phyloP scores from a whole-genome alignment of 257 asterid genomes.

The Scutellaria minor region DNA sequence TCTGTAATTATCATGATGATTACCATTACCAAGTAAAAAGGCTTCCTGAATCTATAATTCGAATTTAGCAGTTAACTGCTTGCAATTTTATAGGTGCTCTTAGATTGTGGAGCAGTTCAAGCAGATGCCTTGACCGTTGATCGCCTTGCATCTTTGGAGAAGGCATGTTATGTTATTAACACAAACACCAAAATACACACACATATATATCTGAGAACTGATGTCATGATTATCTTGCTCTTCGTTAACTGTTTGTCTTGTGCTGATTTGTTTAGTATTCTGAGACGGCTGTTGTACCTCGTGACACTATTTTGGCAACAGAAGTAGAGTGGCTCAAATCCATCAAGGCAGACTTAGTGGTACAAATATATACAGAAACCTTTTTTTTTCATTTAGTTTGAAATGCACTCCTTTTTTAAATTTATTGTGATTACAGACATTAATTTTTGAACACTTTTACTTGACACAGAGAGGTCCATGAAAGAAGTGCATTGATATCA shows the following conservation, averaged over 20 bases:
- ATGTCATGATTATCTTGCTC: conserved; percentile 13
- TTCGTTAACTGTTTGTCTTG: conserved; percentile 17
- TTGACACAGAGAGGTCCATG: conserved; percentile 16
- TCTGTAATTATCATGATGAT: conserved; percentile 1
- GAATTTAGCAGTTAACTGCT: neutral
- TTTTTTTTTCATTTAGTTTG: neutral
- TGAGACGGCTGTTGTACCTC: conserved; percentile 97
- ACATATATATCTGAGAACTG: neutral
- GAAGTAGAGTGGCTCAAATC: conserved; percentile 97
- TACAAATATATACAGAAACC: conserved; percentile 33
- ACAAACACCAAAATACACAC: neutral
- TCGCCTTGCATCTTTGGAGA: conserved; percentile 95
- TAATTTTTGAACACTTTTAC: neutral
- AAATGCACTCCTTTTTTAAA: neutral
- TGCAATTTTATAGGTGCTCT: conserved; percentile 60
- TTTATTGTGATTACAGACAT: neutral
- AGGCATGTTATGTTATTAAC: conserved; percentile 46
- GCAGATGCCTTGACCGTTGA: conserved; percentile 99
- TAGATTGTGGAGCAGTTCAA: conserved; percentile 99
- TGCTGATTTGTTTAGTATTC: conserved; percentile 64
- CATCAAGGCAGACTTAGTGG: conserved; percentile 94
- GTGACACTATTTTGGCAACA: conserved; percentile 75
- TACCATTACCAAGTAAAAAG: neutral
- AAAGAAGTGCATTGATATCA: conserved; percentile 4
- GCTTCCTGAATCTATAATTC: neutral